Conservation (phyloP, 495 filamentous ascomycete genomes). For the Aeminium ludgeri region DNA sequence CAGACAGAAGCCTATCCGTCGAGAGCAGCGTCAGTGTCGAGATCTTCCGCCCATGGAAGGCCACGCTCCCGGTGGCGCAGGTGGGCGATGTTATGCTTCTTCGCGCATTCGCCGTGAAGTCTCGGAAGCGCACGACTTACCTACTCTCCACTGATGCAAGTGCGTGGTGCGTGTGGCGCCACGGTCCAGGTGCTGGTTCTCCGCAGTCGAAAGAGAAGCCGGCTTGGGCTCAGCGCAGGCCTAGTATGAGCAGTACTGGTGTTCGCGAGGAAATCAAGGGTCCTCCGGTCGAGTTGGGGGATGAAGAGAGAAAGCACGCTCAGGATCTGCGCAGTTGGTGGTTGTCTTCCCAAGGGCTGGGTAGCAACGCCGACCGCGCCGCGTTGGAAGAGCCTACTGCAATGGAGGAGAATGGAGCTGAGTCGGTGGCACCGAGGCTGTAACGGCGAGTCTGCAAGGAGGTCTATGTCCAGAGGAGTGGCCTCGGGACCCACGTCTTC, state of each 20-base stretch:
- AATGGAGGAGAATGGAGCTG: too few species aligned
- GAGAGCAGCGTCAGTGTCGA: conserved; percentile 32
- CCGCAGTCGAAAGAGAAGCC: conserved; percentile 3
- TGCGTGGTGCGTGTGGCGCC: conserved; percentile 26
- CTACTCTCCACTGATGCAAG: conserved; percentile 29
- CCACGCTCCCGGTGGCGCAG: conserved; percentile 47
- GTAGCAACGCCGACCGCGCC: too few species aligned
- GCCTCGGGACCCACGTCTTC: too few species aligned
- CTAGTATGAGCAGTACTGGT: conserved; percentile 1
- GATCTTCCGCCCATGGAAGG: conserved; percentile 57
- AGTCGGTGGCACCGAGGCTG: too few species aligned
- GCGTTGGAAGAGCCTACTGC: too few species aligned
- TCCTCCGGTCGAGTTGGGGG: conserved; percentile 47
- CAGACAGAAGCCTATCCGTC: conserved; percentile 31
- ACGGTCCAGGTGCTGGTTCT: neutral
- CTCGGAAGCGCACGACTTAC: conserved; percentile 32
- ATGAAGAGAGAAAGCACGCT: conserved; percentile 41
- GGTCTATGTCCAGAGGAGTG: too few species aligned
- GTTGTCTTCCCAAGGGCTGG: conserved; percentile 1
- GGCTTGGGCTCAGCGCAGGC: conserved; percentile 18
- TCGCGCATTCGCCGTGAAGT: conserved; percentile 50
- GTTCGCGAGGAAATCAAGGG: conserved; percentile 36
- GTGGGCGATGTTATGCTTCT: conserved; percentile 65
- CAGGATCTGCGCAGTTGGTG: conserved; percentile 38
- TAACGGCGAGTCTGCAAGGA: too few species aligned